Conservation (phyloP, 768 basidiomycete genomes). For the Lyophyllum atratum region DNA sequence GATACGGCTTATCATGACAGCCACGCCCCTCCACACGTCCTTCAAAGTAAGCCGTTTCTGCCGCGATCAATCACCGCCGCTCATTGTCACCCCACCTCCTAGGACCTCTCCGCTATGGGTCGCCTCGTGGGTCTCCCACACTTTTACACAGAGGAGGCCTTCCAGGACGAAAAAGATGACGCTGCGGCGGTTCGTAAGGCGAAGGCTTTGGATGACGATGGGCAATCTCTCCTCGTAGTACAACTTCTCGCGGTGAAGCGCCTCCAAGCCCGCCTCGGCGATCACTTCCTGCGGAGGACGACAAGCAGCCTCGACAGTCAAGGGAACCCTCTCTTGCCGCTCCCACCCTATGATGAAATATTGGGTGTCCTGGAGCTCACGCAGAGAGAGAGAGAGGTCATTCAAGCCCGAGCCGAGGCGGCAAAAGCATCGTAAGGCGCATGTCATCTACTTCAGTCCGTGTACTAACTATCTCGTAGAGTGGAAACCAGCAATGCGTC, state of each 20-base stretch:
- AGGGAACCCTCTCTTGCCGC: not conserved
- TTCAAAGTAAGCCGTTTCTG: constrained; percentile 18
- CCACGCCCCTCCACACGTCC: constrained; percentile 26
- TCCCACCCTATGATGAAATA: constrained; percentile 7
- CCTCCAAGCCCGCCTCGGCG: constrained; percentile 1
- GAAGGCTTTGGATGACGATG: constrained; percentile 14
- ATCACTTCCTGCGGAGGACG: constrained; percentile 8
- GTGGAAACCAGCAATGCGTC: not conserved
- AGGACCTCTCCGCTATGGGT: constrained; percentile 30
- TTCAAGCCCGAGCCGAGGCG: not conserved
- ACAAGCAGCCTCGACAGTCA: not conserved
- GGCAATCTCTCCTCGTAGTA: not conserved
- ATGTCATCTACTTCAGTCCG: no score
- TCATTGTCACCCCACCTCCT: not conserved
- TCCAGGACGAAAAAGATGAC: constrained; percentile 24
- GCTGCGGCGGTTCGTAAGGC: not conserved
- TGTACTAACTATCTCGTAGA: not conserved
- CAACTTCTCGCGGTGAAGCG: constrained; percentile 1
- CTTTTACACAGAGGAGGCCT: constrained; percentile 21
- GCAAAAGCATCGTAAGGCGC: constrained; percentile 6
- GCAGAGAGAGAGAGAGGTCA: not conserved
- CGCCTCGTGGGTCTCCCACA: constrained; percentile 24
- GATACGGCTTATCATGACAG: constrained; percentile 18
- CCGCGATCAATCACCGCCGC: not conserved
- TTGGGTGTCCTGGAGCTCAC: constrained; percentile 2